Base-by-base conservation (phyloP, 2,329 filamentous ascomycete genomes). In the Fusarium penzigii region DNA sequence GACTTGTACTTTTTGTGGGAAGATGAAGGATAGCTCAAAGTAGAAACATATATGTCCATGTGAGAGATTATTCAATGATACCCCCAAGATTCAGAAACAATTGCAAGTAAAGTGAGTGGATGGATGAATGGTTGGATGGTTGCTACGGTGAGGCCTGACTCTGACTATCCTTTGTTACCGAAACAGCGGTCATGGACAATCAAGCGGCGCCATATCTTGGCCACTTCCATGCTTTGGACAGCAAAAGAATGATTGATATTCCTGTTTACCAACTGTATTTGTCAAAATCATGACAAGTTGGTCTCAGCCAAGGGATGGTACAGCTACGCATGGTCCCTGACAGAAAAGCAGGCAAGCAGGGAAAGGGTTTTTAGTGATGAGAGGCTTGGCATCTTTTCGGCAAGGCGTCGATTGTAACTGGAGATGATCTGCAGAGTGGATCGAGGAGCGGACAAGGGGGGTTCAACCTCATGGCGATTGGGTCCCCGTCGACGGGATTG, bases 1-100 rank as follows among this genome's bases (percentile, higher is more conserved):
- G 81, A 80, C 76, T 20, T 85, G 82, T 58, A 76, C 76, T 16
- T 67, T 72, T 3, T 85, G 82, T 62, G 80, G 80, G 2, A 75
- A 69, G 56, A 76, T 84, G 69, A 84, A 83, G 68, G 72, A 78
- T 11, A 76, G 65, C 53, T 81, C 78, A 46, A 25, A 48, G 42
- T 42, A 17, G n/a, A 41, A 8, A n/a, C 29, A 40, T 17, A 29
- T 14, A 40, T 49, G 42, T 47, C 38, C 44, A 7, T 25, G 7
- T 25, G 4, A 25, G 20, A 25, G 44, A 53, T 41, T 51, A 53
- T 49, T 55, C 55, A 59, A 65, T 64, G 57, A 60, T 56, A 54
- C 41, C 49, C 50, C 50, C 53, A 48, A 55, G 50, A 55, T 58
- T 55, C 39, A 25, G 20, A 4, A 25, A 5, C 20, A 25, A 25